A percentile compares a stretch with the other conserved stretches of the same genome.
These are phyloP conservation scores for Suillus discolor DNA, from an alignment of 768 basidiomycete genomes.

Conservation along the genomic window DNA sequence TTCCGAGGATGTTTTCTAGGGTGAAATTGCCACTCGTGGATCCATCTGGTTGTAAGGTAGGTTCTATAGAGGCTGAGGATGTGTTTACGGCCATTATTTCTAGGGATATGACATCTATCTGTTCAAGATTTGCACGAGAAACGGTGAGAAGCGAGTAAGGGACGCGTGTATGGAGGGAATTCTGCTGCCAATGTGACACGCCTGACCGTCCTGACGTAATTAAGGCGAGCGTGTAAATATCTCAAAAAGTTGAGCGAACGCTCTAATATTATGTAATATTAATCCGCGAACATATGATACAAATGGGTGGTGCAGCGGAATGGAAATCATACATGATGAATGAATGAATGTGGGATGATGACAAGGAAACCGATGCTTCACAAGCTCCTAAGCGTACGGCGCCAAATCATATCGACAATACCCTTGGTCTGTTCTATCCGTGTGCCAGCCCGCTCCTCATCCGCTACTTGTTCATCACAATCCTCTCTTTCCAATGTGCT, in stretches of 20 bases:
- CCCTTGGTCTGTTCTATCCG: constrained; percentile 41
- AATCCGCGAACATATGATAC: constrained; percentile 5
- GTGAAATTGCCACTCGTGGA: constrained; percentile 43
- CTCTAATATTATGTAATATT: constrained; percentile 1
- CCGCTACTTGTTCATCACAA: constrained; percentile 51
- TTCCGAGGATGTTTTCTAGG: constrained; percentile 68
- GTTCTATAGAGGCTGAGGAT: constrained; percentile 19
- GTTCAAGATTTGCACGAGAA: background rate
- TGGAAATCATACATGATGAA: constrained; percentile 7
- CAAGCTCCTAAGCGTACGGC: background rate
- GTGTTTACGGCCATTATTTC: constrained; percentile 24
- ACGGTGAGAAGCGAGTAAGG: constrained; percentile 15
- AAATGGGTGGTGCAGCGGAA: constrained; percentile 4
- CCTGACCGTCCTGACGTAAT: constrained; percentile 9
- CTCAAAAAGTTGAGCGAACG: background rate
- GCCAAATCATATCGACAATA: constrained; percentile 32
- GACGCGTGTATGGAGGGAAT: constrained; percentile 14
- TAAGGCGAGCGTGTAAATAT: constrained; percentile 27
- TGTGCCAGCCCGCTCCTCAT: constrained; percentile 50
- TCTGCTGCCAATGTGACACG: constrained; percentile 4
- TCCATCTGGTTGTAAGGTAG: constrained; percentile 11
- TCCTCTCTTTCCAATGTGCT: constrained; percentile 49
- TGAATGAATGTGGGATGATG: constrained; percentile 3
- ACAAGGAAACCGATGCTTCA: background rate
- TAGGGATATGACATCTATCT: constrained; percentile 15